Base-by-base conservation (phyloP, 1,139 yeast species). In the Arxiozyma slooffiae region DNA sequence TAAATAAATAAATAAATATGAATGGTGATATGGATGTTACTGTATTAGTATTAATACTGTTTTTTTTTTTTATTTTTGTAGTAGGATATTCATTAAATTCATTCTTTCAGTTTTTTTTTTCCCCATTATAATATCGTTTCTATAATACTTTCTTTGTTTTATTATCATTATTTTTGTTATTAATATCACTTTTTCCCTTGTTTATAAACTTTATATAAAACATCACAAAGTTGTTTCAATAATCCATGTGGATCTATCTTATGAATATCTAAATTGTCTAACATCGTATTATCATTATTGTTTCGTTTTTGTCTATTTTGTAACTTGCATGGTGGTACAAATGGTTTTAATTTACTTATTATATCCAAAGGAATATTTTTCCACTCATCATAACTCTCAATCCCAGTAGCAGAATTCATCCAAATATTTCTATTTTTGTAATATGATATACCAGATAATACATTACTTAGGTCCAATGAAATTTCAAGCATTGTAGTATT, bases 301-400 rank as follows among this genome's bases (percentile, higher is more conserved):
- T n/a, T n/a, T 30, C 8, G 20, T 14, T 14, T 2, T 9, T 41
- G 38, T 30, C 14, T 30, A 7, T 6, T 30, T 30, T 30, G 36
- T 30, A 30, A 30, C 3, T 30, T n/a, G 14, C 36, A 30, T 16
- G 55, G 55, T 16, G 52, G 52, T 1, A 55, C 55, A 48, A 59
- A 60, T 2, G 65, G 65, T 48, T 60, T 61, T 37, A 67, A 49
- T 22, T 55, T 51, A 37, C 57, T 59, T 8, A 59, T 49, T 16
- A 63, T 57, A 1, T 60, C 58, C 4, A 49, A 47, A 16, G 70
- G 70, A n/a, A 67, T 55, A 38, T 56, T 56, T 38, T 64, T 66
- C 71, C 71, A 67, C 45, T 64, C 71, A 2, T 56, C 56, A 48
- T 59, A 64, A 23, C 56, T 57, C 50, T 66, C 68, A 26, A 57